Evolutionary conservation across 495 filamentous ascomycete species (phyloP), one percentile per base, ranked within the genome.

Genomic region (Lentithecium fluviatile): DNA sequence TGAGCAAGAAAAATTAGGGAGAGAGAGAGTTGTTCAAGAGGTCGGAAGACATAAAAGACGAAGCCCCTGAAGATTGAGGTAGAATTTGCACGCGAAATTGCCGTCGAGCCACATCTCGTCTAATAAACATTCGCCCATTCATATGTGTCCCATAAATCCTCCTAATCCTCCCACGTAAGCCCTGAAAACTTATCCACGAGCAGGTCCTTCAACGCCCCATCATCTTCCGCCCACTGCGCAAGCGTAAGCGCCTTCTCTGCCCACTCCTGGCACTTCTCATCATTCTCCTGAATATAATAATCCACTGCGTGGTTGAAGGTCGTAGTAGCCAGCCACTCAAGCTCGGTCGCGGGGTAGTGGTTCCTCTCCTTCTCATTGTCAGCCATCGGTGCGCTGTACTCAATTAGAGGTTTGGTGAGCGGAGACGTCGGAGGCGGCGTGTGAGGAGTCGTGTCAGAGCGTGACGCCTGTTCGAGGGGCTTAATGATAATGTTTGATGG

Each of bases 241-340:
- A 95, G 57, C 6, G 75, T 76, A 52, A 91, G 76, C 0, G 89
- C 85, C 70, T 85, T 85, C 36, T 75, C 74, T 6, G 82, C 85
- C 89, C 88, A 92, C 21, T 75, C 71, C 61, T 77, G 79, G 52
- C 82, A 86, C 3, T 76, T 75, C 25, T 76, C 79, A 51, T 85
- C 81, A 48, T 85, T 78, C 0, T 75, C 74, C 2, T 65, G 69
- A 13, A 82, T 75, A 59, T 88, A 91, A 43, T 86, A 82, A 60
- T 94, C 89, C 20, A 91, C 79, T 0, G 86, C 86, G 42, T 79
- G 82, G 62, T 95, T 95, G 76, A 94, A 96, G 0, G 85, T 73
- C 2, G 80, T 83, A 0, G 82, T 82, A 0, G 85, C 85, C 26
- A 97, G 81, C 86, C 88, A 92, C 64, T 88, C 83, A 2, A 96